Conservation (phyloP, 108 stramenopile species). For the Nitzschia sp. region DNA sequence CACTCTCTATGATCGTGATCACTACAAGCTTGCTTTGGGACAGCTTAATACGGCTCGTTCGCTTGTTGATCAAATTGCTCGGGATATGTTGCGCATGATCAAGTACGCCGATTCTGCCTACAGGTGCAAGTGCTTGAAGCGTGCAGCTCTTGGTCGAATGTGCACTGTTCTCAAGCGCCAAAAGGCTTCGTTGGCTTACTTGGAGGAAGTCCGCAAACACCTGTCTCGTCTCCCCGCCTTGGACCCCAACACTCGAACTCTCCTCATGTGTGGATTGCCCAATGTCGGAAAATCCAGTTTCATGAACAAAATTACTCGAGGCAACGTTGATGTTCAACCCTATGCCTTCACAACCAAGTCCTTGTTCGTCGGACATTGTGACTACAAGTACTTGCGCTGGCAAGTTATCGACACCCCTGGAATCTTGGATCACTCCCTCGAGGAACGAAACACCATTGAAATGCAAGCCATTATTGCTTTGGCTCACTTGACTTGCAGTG, state of each 20-base stretch:
- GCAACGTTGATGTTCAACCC: conserved; percentile 99
- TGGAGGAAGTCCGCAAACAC: conserved; percentile 99
- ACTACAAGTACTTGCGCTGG: conserved; percentile 97
- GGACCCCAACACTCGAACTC: conserved; percentile 97
- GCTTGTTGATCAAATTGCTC: conserved; percentile 85
- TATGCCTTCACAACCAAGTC: conserved; percentile 99
- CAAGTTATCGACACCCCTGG: conserved; percentile 99
- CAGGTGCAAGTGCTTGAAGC: conserved; percentile 98
- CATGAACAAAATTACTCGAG: conserved; percentile 99
- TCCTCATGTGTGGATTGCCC: conserved; percentile 96
- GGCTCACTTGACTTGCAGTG: conserved; percentile 96
- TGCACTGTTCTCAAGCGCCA: conserved; percentile 97
- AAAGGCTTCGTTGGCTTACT: conserved; percentile 90
- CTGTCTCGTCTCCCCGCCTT: conserved; percentile 95
- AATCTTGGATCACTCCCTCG: conserved; percentile 95
- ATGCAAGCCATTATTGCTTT: conserved; percentile 99
- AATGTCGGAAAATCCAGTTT: conserved; percentile 98
- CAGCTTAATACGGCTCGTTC: conserved; percentile 96
- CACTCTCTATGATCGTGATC: conserved; percentile 98
- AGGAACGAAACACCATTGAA: conserved; percentile 98
- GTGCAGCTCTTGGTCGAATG: conserved; percentile 99
- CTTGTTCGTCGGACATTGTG: conserved; percentile 98
- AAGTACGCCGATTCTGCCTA: conserved; percentile 98
- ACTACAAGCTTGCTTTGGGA: conserved; percentile 99
- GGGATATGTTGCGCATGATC: conserved; percentile 97